Base-by-base conservation (phyloP, 805 yeast genomes). In the Sugiyamaella marilandica region DNA sequence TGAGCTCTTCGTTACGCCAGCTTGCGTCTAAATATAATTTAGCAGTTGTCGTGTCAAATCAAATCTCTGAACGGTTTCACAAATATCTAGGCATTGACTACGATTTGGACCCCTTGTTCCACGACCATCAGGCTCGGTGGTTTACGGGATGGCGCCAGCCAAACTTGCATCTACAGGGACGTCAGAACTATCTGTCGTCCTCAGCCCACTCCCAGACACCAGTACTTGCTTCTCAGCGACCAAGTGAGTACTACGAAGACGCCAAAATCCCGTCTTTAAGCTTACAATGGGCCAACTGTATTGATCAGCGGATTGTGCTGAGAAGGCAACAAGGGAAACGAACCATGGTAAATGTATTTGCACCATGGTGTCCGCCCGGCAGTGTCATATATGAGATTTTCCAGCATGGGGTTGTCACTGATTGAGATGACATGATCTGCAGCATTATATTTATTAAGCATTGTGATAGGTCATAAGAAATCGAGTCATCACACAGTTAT, bases 21-120 rank as follows among this genome's bases (percentile, higher is more conserved):
- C 55, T 85, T 21, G 83, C 89, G 0, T 59, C 62, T 18, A 63
- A 72, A 13, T 67, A 72, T 62, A 67, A 76, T 19, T 62, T 86
- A 3, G 85, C 95, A 0, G 67, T 91, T 0, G 81, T 88, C 0
- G 77, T 85, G 1, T 79, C 90, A 0, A 90, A 91, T 61, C 97
- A 91, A 66, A 88, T 90, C 1, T 78, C 90, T 39, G 92, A 85
- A 61, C 76, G 59, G 57, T 36, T 60, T 64, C n/a, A 62, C 58
- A 58, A 74, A 64, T 60, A 63, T 5, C 53, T 66, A n/a, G 54
- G 56, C 5, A 37, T 46, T 2, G 67, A 65, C 26, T 69, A 60
- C 11, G 62, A 65, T 5, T 59, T 65, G 41, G 69, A 73, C 51
- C 70, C 74, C 2, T 65, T 79, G 52, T 71, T 70, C 37, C 69